Conservation (phyloP, 805 yeast species). For the Yarrowia deformans region DNA sequence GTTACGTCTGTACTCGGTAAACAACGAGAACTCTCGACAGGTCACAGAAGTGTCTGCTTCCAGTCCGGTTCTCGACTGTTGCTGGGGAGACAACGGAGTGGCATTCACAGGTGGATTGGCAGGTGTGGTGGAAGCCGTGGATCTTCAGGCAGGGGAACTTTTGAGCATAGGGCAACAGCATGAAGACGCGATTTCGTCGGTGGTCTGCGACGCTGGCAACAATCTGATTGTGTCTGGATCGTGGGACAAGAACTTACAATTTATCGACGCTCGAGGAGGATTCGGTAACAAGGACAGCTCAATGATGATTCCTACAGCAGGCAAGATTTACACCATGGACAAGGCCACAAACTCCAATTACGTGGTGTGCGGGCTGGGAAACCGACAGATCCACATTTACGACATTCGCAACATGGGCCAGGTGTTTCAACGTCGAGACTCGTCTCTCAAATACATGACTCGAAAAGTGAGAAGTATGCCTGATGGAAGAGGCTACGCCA, state of each 20-base stretch:
- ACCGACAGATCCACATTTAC: conserved; percentile 62
- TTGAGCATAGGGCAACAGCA: conserved; percentile 50
- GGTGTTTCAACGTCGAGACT: conserved; percentile 62
- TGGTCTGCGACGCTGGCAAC: conserved; percentile 47
- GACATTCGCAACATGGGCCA: conserved; percentile 58
- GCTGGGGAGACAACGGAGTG: conserved; percentile 45
- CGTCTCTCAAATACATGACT: conserved; percentile 72
- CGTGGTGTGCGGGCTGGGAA: conserved; percentile 63
- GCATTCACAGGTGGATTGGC: conserved; percentile 61
- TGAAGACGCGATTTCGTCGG: conserved; percentile 54
- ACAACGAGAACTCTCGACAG: conserved; percentile 41
- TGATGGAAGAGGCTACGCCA: conserved; percentile 63
- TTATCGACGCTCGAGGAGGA: conserved; percentile 55
- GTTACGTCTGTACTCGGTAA: conserved; percentile 55
- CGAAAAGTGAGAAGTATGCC: conserved; percentile 64
- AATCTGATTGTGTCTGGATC: conserved; percentile 61
- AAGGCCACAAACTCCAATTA: conserved; percentile 51
- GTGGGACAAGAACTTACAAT: conserved; percentile 64
- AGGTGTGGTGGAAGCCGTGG: conserved; percentile 62
- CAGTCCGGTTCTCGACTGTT: conserved; percentile 49
- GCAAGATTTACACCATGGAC: conserved; percentile 71
- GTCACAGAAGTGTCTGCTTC: conserved; percentile 45
- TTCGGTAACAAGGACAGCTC: conserved; percentile 35
- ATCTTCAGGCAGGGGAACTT: conserved; percentile 56
- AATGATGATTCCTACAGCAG: conserved; percentile 49